Evolutionary conservation across 2,329 filamentous ascomycete genomes (phyloP).

Genomic region (Cordyceps pruinosa): DNA sequence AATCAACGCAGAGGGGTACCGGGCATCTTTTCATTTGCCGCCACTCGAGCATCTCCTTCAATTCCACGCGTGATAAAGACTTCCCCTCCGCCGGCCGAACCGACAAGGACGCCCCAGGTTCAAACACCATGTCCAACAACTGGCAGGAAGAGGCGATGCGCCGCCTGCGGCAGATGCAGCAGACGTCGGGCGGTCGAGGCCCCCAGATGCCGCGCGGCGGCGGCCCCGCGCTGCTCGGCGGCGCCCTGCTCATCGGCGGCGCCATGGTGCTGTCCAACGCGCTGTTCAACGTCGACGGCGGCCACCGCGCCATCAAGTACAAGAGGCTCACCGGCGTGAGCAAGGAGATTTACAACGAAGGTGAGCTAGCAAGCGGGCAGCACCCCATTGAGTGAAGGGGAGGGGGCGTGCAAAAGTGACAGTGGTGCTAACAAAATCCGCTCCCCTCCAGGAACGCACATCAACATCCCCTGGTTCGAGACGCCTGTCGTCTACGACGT

Average conservation of each 20-base stretch:
- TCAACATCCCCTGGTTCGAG: slow-evolving; percentile 94
- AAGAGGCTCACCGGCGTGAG: slow-evolving; percentile 84
- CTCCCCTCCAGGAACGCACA: slow-evolving; percentile 73
- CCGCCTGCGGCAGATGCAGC: slow-evolving; percentile 43
- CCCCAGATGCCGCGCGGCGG: slow-evolving; percentile 35
- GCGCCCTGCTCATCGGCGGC: slow-evolving; percentile 41
- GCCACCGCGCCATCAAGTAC: slow-evolving; percentile 98
- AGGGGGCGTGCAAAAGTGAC: no score
- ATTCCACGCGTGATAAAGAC: background rate
- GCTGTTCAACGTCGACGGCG: slow-evolving; percentile 85
- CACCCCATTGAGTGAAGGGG: background rate
- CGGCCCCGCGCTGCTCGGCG: slow-evolving; percentile 33
- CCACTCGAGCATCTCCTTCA: background rate
- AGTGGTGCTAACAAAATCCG: slow-evolving; percentile 11
- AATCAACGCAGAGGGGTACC: background rate
- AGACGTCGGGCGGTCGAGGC: slow-evolving; percentile 35
- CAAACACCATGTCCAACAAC: slow-evolving; percentile 31
- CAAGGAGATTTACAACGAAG: slow-evolving; percentile 95
- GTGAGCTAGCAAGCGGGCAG: slow-evolving; percentile 45
- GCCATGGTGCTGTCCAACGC: slow-evolving; percentile 50
- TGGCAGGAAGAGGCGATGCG: slow-evolving; percentile 46
- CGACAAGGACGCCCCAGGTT: no score
- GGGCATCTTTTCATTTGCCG: background rate
- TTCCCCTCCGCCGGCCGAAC: background rate
- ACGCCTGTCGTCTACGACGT: slow-evolving; percentile 96